Percentiles rank a stretch among this genome's conserved stretches.
Evolutionary conservation across 805 yeast genomes (phyloP).

Genomic region (Ogataea wickerhamii): DNA sequence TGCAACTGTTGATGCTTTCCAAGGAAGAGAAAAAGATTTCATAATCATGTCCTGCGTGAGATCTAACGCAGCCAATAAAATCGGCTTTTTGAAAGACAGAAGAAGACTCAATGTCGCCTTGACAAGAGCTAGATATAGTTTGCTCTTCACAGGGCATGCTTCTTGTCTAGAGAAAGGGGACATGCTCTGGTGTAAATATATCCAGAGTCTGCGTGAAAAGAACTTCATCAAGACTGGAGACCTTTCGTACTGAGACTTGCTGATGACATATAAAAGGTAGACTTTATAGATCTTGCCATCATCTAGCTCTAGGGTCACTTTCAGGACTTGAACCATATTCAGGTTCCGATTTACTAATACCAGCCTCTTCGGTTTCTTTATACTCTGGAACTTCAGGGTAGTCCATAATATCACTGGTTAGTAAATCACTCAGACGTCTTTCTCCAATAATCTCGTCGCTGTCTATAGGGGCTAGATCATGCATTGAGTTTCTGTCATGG

Average conservation of each 20-base stretch:
- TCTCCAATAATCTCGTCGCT: neutral
- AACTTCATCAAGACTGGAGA: conserved; percentile 27
- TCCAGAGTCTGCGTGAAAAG: conserved; percentile 37
- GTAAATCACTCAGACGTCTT: conserved; percentile 10
- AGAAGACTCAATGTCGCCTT: conserved; percentile 70
- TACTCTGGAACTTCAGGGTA: conserved; percentile 19
- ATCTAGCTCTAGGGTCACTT: neutral
- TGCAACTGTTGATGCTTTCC: conserved; percentile 83
- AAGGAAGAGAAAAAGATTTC: conserved; percentile 84
- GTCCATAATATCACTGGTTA: conserved; percentile 11
- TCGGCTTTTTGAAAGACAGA: conserved; percentile 60
- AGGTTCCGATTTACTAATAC: neutral
- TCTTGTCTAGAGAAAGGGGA: conserved; percentile 45
- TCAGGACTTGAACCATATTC: neutral
- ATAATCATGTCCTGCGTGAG: conserved; percentile 79
- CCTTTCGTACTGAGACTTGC: conserved; percentile 5
- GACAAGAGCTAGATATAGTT: conserved; percentile 64
- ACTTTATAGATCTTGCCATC: no score
- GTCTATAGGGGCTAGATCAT: neutral
- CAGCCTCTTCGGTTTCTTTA: conserved; percentile 9
- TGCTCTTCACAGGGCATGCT: conserved; percentile 60
- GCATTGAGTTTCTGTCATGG: neutral
- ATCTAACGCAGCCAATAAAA: conserved; percentile 48
- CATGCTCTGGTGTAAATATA: conserved; percentile 48
- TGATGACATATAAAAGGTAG: neutral